Evolutionary conservation across 179 eudicot species (phyloP).

Genomic region (Heliamphora pulchella): DNA sequence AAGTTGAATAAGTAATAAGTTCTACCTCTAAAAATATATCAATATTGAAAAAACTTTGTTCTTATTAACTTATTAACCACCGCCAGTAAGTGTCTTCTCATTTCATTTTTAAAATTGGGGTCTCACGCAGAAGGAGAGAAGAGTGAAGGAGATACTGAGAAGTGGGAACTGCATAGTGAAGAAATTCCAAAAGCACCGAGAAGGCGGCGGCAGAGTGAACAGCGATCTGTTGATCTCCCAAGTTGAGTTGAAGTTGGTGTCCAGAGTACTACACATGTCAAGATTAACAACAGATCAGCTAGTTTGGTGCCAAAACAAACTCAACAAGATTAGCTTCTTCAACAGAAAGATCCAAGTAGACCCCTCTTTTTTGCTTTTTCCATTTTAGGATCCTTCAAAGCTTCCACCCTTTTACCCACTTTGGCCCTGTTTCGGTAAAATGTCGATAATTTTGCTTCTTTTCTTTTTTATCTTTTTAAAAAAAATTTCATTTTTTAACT

Average conservation of each 20-base stretch:
- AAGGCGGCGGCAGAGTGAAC: constrained; percentile 20
- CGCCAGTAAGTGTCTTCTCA: too few relatives aligned
- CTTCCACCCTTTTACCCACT: too few relatives aligned
- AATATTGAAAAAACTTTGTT: too few relatives aligned
- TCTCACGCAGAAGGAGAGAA: constrained; percentile 67
- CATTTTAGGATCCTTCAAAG: constrained; percentile 38
- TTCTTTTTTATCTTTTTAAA: too few relatives aligned
- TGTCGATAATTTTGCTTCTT: too few relatives aligned
- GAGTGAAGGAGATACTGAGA: constrained; percentile 57
- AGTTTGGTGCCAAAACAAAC: constrained; percentile 67
- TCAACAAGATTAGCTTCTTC: constrained; percentile 42
- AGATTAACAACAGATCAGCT: constrained; percentile 60
- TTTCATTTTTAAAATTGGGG: neutral
- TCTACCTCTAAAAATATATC: too few relatives aligned
- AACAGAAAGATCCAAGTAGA: constrained; percentile 54
- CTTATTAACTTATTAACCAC: too few relatives aligned
- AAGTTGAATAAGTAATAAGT: too few relatives aligned
- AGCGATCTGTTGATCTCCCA: constrained; percentile 42
- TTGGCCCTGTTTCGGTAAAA: too few relatives aligned
- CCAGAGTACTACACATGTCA: constrained; percentile 53
- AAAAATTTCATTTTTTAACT: too few relatives aligned
- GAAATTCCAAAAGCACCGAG: constrained; percentile 62
- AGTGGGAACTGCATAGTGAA: constrained; percentile 76
- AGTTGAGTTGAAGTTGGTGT: constrained; percentile 61
- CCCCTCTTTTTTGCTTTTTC: constrained; percentile 61